These are phyloP conservation scores for Diaporthe sp. DNA, from an alignment of 2,329 filamentous ascomycete genomes.

Conservation along the genomic window DNA sequence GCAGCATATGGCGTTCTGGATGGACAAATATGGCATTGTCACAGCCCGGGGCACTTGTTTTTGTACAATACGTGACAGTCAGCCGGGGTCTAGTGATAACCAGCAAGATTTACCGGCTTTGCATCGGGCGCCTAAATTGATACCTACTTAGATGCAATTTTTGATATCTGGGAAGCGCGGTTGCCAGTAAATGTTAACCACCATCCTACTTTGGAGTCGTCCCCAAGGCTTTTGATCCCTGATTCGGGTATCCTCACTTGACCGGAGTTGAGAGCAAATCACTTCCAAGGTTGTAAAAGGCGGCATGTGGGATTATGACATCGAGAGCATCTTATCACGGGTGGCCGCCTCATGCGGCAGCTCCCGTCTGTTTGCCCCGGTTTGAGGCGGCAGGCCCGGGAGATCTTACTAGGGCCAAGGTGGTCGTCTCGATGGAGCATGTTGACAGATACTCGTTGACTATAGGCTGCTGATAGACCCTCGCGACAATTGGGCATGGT, in stretches of 20 bases:
- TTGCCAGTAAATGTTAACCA: neutral
- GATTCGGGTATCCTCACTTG: neutral
- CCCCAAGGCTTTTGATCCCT: neutral
- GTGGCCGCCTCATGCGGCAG: neutral
- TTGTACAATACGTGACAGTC: neutral
- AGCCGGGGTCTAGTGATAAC: no score
- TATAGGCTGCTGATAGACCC: conserved; percentile 10
- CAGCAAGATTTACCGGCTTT: neutral
- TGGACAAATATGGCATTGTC: neutral
- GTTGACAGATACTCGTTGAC: neutral
- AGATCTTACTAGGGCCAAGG: neutral
- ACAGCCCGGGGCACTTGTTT: neutral
- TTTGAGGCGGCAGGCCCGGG: neutral
- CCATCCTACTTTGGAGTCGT: neutral
- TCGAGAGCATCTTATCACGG: neutral
- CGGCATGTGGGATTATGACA: neutral
- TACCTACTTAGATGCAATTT: neutral
- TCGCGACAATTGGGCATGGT: neutral
- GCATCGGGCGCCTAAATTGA: conserved; percentile 7
- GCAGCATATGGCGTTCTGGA: conserved; percentile 29
- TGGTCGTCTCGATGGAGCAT: conserved; percentile 1
- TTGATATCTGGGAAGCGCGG: conserved; percentile 1
- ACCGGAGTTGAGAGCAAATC: neutral
- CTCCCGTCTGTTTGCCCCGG: neutral
- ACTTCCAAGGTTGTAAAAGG: no score